phyloP scores from a whole-genome alignment of 106 monocot genomes.

The Agapanthus africanus region DNA sequence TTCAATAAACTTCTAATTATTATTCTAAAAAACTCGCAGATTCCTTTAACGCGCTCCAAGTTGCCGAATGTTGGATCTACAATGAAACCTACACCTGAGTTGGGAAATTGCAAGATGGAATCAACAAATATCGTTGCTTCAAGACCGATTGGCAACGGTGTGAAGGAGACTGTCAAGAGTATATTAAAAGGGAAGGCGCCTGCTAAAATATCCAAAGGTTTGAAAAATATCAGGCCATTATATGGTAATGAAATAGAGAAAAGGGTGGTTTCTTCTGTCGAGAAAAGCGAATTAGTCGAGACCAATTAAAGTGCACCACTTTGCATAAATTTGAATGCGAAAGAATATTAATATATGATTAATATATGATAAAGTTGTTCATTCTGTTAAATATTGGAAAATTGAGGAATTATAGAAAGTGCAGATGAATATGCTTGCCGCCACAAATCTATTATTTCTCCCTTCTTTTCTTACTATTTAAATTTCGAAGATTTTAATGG shows the following conservation, averaged over 20 bases:
- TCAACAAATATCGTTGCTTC: not conserved
- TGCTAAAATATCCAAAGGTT: not conserved
- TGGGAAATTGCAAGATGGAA: not conserved
- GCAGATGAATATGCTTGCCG: no score
- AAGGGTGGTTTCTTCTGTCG: not conserved
- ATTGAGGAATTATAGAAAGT: no score
- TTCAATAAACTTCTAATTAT: not conserved
- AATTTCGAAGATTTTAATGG: no score
- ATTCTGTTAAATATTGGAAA: no score
- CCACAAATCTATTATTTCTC: no score
- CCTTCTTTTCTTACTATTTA: no score
- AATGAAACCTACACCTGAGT: not conserved
- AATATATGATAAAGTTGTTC: not conserved
- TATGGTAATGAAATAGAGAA: constrained; percentile 1
- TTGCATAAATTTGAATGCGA: not conserved
- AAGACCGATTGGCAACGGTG: not conserved
- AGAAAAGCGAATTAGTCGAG: not conserved
- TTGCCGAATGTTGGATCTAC: not conserved
- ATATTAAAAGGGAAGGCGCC: constrained; percentile 9
- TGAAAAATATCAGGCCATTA: not conserved
- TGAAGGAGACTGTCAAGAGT: constrained; percentile 2
- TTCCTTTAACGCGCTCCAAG: not conserved
- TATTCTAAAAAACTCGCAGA: not conserved
- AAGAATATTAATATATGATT: no score
- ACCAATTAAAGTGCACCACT: not conserved